Conservation (phyloP, 495 filamentous ascomycete genomes). For the Penicillium samsonianum region DNA sequence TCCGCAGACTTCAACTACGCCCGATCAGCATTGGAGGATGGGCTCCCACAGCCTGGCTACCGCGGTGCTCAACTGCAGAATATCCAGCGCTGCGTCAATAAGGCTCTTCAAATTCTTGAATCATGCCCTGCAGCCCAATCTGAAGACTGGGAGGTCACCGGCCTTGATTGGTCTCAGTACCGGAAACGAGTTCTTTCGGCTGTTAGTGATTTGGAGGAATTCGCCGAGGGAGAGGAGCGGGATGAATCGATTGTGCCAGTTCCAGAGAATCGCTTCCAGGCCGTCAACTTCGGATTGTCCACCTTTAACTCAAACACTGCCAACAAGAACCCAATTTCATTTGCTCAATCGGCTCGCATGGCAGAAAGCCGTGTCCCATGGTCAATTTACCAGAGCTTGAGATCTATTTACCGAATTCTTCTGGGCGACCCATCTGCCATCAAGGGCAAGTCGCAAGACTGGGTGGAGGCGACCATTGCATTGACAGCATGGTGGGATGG, state of each 20-base stretch:
- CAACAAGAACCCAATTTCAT: slow-evolving; percentile 38
- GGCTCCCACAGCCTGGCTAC: slow-evolving; percentile 63
- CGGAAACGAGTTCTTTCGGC: slow-evolving; percentile 67
- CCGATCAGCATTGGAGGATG: slow-evolving; percentile 57
- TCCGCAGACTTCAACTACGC: slow-evolving; percentile 75
- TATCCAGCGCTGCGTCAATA: slow-evolving; percentile 66
- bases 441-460: slow-evolving; percentile 70
- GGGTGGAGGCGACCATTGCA: slow-evolving; percentile 81
- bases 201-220: slow-evolving; percentile 64
- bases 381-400: slow-evolving; percentile 79
- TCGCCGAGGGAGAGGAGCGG: slow-evolving; percentile 69
- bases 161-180: slow-evolving; percentile 75
- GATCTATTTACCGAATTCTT: slow-evolving; percentile 71
- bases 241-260: slow-evolving; percentile 28
- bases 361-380: slow-evolving; percentile 83
- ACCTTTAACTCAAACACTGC: slow-evolving; percentile 24
- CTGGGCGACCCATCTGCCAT: slow-evolving; percentile 71
- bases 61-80: slow-evolving; percentile 68
- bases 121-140: slow-evolving; percentile 64
- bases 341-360: slow-evolving; percentile 66
- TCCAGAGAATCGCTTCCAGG: slow-evolving; percentile 45
- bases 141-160: slow-evolving; percentile 73
- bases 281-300: slow-evolving; percentile 55
- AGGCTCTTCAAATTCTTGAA: slow-evolving; percentile 64
- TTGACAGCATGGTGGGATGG: slow-evolving; percentile 89